Base-by-base conservation (phyloP, 106 monocot species). In the Hemerocallis citrina region DNA sequence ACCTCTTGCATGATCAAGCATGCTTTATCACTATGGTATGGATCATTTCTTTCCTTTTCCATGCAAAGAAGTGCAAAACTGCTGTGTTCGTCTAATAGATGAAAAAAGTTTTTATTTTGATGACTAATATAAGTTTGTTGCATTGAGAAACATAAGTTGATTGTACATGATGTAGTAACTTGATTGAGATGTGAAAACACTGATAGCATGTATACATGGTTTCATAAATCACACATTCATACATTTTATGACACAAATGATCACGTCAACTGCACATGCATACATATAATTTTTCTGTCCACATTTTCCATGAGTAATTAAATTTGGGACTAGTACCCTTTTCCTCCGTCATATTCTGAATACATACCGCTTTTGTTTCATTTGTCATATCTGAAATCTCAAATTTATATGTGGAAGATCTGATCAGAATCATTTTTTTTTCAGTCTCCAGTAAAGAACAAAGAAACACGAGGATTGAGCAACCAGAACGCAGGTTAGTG, bases 371-470 rank as follows among this genome's bases (percentile, higher is more conserved):
- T 36, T 4, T 19, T 19, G n/a, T 61, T 13, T 6, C 43, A 14
- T 36, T 20, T 38, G n/a, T n/a, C n/a, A 25, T 9, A 12, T 61
- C 29, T 61, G 40, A 41, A 41, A n/a, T n/a, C 13, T n/a, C 7
- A 27, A 25, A 61, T 61, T 28, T 28, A 61, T 57, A 36, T 12
- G 28, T 44, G 44, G 21, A 31, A 16, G 29, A 49, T 22, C 48
- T 64, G 64, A 64, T 22, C 35, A 48, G 6, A 38, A 10, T 55
- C 6, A 55, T n/a, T 40, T 16, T 40, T 41, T 5, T 29, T 40
- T 54, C 66, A 66, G 66, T 55, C 66, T 66, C 55, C 54, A 9
- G 54, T 24, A 27, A 66, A 39, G 15, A 41, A 28, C 29, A 66
- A 66, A 54, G 54, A 66, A 65, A 24, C 19, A 55, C 66, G 38